phyloP scores from a whole-genome alignment of 1,284 basidiomycete genomes.

The Fomitopsis pinicola region DNA sequence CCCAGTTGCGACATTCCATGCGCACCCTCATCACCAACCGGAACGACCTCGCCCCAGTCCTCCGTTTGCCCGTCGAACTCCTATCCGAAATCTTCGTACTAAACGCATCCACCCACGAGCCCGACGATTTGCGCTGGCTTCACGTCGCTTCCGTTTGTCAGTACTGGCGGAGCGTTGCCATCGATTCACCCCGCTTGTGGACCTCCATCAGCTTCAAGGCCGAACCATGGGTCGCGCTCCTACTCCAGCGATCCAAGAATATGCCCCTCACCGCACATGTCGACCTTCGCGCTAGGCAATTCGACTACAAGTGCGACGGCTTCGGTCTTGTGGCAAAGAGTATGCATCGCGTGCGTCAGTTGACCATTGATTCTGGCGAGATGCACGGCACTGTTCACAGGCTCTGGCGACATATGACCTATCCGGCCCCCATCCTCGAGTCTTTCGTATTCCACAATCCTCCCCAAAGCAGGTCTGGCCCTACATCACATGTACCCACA shows the following conservation, averaged over 20 bases:
- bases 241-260: conserved; percentile 2
- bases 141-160: conserved; percentile 1
- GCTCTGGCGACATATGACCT: background rate
- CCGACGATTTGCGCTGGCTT: background rate
- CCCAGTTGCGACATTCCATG: background rate
- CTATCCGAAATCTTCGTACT: conserved; percentile 5
- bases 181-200: conserved; percentile 4
- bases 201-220: conserved; percentile 1
- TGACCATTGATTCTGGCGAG: conserved; percentile 1
- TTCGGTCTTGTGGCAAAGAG: background rate
- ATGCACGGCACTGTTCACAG: background rate
- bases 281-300: background rate
- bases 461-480: background rate
- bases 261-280: conserved; percentile 2
- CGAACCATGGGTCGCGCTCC: conserved; percentile 1
- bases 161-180: conserved; percentile 4
- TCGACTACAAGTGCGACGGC: background rate
- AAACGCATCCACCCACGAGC: background rate
- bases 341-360: background rate
- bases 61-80: conserved; percentile 5
- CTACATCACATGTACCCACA: background rate
- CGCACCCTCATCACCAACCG: background rate
- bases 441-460: conserved; percentile 1
- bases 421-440: conserved; percentile 4
- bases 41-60: conserved; percentile 1